Conservation (phyloP, 768 basidiomycete species). For the Termitomyces titanicus region DNA sequence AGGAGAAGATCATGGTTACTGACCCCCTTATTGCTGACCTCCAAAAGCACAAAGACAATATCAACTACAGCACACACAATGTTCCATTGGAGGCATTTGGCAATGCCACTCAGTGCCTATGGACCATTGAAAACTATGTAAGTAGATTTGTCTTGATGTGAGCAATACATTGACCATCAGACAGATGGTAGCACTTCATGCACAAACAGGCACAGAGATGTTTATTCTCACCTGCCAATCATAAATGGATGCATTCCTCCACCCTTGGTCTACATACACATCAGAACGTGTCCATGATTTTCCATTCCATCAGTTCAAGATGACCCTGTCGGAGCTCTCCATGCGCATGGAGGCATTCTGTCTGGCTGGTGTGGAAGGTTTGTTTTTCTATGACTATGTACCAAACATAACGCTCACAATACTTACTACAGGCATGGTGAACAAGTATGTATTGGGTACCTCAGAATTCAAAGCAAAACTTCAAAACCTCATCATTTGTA, state of each 20-base stretch:
- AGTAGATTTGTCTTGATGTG: background rate
- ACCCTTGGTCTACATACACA: background rate
- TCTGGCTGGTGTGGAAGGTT: background rate
- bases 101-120: background rate
- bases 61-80: background rate
- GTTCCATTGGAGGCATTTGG: background rate
- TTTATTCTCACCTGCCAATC: background rate
- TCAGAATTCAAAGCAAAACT: background rate
- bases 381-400: background rate
- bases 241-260: background rate
- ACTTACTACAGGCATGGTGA: background rate
- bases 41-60: background rate
- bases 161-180: background rate
- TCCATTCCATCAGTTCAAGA: background rate
- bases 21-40: background rate
- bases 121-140: background rate
- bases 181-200: background rate
- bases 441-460: background rate
- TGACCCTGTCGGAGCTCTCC: background rate
- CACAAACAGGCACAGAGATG: background rate
- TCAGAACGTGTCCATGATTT: background rate
- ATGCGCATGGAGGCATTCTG: background rate
- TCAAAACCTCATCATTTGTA: background rate
- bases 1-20: background rate
- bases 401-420: background rate